Evolutionary conservation across 2,329 filamentous ascomycete genomes (phyloP).

Genomic region (Epicoccum sorghinum): DNA sequence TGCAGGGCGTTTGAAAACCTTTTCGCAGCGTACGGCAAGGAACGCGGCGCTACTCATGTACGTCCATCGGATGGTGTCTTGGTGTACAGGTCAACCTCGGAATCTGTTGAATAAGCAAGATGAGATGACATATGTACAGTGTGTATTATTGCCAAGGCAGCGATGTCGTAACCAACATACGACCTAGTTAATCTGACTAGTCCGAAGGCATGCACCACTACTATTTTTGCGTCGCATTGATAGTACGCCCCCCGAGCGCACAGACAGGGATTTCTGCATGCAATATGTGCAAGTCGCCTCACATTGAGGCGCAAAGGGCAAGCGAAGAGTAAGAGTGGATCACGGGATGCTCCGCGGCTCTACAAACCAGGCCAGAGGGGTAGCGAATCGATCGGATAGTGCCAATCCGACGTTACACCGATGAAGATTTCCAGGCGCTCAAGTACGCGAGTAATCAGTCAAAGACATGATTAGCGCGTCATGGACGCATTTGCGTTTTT

Average conservation of each 20-base stretch:
- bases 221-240: constrained; percentile 18
- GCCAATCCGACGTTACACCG: constrained; percentile 15
- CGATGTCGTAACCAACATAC: constrained; percentile 12
- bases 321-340: constrained; percentile 1
- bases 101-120: neutral
- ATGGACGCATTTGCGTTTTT: constrained; percentile 27
- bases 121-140: constrained; percentile 4
- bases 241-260: constrained; percentile 8
- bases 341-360: constrained; percentile 1
- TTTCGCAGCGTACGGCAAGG: constrained; percentile 8
- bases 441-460: constrained; percentile 16
- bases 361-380: neutral
- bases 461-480: constrained; percentile 25
- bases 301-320: constrained; percentile 3
- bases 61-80: neutral
- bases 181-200: constrained; percentile 18
- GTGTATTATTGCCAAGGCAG: constrained; percentile 15
- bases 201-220: constrained; percentile 9
- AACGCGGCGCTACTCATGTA: constrained; percentile 8
- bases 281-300: constrained; percentile 10
- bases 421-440: constrained; percentile 9
- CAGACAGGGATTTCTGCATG: constrained; percentile 11
- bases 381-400: constrained; percentile 8
- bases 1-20: constrained; percentile 4
- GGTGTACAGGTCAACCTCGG: constrained; percentile 3